A percentile compares a stretch with the other conserved stretches of the same genome.
Conservation (phyloP, 331 rosid genomes). For the Prunus yedoensis region DNA sequence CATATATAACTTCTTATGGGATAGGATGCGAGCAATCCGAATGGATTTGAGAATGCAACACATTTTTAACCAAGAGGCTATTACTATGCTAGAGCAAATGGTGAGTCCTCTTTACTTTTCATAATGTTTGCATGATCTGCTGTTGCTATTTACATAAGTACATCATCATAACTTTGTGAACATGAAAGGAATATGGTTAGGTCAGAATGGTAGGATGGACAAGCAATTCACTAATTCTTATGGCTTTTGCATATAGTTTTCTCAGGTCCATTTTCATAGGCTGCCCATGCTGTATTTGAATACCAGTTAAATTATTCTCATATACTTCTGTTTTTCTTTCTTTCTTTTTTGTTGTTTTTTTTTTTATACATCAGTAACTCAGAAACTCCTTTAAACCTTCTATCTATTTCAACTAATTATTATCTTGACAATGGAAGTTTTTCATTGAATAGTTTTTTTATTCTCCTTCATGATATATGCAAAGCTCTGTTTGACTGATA, state of each 20-base stretch:
- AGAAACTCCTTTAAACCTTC: not conserved
- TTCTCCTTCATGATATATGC: not conserved
- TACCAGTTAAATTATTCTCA: not conserved
- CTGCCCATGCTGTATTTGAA: not conserved
- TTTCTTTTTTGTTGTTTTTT: not conserved
- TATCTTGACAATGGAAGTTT: not conserved
- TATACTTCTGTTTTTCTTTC: not conserved
- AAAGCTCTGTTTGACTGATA: conserved; percentile 18
- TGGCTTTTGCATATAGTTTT: not conserved
- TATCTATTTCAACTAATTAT: not conserved
- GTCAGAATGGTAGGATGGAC: not conserved
- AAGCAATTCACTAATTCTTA: not conserved
- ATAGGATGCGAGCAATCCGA: conserved; percentile 96
- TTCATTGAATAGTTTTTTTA: not conserved
- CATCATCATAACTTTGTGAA: not conserved
- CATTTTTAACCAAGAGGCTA: conserved; percentile 79
- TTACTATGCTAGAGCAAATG: conserved; percentile 94
- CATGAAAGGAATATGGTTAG: not conserved
- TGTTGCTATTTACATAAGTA: not conserved
- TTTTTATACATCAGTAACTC: not conserved
- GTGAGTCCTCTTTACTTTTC: conserved; percentile 39
- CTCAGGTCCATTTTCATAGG: not conserved
- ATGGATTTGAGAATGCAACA: conserved; percentile 99
- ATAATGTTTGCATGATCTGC: not conserved
- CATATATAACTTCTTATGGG: conserved; percentile 93